Percentiles rank a stretch among this genome's conserved stretches.
These are phyloP conservation scores for Chlamydomonas sp. DNA, from an alignment of 139 green algal genomes.

Conservation along the genomic window DNA sequence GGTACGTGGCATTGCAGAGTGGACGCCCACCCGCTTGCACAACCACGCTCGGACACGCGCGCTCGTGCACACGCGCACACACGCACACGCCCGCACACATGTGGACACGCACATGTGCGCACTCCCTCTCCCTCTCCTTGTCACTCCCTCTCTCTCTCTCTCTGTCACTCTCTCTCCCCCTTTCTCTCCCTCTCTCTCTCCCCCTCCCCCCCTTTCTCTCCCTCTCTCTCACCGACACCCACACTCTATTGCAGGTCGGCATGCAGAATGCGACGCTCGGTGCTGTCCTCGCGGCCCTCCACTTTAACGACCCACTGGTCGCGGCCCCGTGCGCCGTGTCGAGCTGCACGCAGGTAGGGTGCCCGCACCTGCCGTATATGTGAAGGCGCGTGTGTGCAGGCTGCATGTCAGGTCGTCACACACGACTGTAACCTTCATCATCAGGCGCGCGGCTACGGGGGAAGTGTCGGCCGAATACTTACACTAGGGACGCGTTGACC, in stretches of 20 bases:
- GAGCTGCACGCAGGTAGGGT: constrained; percentile 71
- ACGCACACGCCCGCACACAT: not conserved
- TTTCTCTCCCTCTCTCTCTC: not conserved
- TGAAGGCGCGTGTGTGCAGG: too few relatives aligned
- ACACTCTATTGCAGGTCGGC: constrained; percentile 29
- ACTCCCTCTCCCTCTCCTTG: not conserved
- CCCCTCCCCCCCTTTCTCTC: too few relatives aligned
- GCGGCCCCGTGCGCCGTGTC: constrained; percentile 68
- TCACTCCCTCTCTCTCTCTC: constrained; percentile 2
- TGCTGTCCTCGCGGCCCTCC: constrained; percentile 61
- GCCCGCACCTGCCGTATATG: too few relatives aligned
- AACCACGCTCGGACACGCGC: not conserved
- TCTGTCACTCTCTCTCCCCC: not conserved
- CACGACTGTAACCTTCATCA: too few relatives aligned
- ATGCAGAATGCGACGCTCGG: constrained; percentile 37
- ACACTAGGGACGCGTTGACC: too few relatives aligned
- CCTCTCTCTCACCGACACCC: too few relatives aligned
- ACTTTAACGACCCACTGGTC: constrained; percentile 64
- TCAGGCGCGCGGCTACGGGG: too few relatives aligned
- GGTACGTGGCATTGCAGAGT: too few relatives aligned
- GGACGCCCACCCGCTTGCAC: not conserved
- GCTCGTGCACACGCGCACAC: not conserved
- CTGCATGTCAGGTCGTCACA: too few relatives aligned
- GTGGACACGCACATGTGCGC: not conserved
- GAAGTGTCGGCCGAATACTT: too few relatives aligned